Conservation (phyloP, 108 stramenopile genomes). For the Aurantiochytrium sp. region DNA sequence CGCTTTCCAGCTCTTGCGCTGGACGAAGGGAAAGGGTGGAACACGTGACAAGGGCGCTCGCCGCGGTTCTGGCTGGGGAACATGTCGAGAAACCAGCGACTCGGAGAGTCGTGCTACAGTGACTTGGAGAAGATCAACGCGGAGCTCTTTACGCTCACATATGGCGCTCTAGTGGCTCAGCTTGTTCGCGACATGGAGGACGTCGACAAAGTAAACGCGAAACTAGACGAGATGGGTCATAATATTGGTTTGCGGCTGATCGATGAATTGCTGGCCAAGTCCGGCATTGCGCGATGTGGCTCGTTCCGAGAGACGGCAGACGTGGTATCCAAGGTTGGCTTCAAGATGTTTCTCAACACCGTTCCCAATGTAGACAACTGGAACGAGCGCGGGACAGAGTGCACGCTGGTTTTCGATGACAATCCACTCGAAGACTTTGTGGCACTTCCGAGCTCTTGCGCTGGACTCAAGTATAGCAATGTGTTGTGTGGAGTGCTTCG, state of each 20-base stretch:
- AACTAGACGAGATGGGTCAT: conserved; percentile 85
- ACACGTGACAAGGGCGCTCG: too few relatives aligned
- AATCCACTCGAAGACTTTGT: conserved; percentile 89
- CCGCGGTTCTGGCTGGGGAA: too few relatives aligned
- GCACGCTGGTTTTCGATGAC: conserved; percentile 67
- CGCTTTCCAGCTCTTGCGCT: too few relatives aligned
- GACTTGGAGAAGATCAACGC: conserved; percentile 80
- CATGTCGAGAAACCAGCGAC: not conserved
- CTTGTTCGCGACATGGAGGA: conserved; percentile 76
- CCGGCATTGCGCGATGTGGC: conserved; percentile 31
- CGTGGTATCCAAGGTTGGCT: conserved; percentile 77
- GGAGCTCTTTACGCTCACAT: conserved; percentile 88
- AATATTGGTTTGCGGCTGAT: conserved; percentile 86
- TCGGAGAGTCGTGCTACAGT: not conserved
- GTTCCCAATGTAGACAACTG: conserved; percentile 66
- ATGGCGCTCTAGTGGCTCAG: conserved; percentile 86
- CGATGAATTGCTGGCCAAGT: conserved; percentile 91
- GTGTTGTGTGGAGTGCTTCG: conserved; percentile 81
- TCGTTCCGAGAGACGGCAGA: conserved; percentile 76
- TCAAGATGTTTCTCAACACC: conserved; percentile 89
- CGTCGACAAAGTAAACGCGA: conserved; percentile 62
- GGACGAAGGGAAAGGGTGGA: too few relatives aligned
- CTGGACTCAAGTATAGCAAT: conserved; percentile 70
- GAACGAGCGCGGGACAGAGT: conserved; percentile 57
- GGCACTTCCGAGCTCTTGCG: conserved; percentile 69